Evolutionary conservation across 768 basidiomycete genomes (phyloP).

Genomic region (Suillus variegatus): DNA sequence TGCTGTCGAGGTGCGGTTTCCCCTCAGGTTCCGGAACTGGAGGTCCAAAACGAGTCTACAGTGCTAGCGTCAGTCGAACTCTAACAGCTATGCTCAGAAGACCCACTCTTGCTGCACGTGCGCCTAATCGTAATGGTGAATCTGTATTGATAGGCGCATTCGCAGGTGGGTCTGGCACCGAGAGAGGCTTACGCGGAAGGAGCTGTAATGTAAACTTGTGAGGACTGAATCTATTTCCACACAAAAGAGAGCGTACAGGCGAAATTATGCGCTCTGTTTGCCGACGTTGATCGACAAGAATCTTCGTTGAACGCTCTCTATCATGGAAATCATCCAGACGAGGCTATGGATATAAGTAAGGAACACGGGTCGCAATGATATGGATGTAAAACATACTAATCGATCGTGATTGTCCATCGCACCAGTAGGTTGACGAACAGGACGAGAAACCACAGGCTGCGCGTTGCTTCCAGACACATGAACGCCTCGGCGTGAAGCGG

Average conservation of each 20-base stretch:
- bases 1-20: no score
- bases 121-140: neutral
- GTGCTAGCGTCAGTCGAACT: neutral
- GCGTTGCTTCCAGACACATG: slow-evolving; percentile 17
- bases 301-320: slow-evolving; percentile 9
- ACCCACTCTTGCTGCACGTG: neutral
- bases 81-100: neutral
- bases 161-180: neutral
- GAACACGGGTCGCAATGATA: neutral
- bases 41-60: slow-evolving; percentile 35
- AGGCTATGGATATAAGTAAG: slow-evolving; percentile 20
- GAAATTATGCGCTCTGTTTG: slow-evolving; percentile 19
- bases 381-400: slow-evolving; percentile 17
- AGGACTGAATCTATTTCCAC: neutral
- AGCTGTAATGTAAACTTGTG: neutral
- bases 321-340: slow-evolving; percentile 12
- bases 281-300: slow-evolving; percentile 6
- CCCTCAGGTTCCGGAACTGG: slow-evolving; percentile 15
- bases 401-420: slow-evolving; percentile 22
- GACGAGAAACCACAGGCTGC: slow-evolving; percentile 22
- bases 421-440: slow-evolving; percentile 12
- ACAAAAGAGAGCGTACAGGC: slow-evolving; percentile 18
- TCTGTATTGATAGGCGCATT: neutral
- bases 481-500: slow-evolving; percentile 4
- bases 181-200: slow-evolving; percentile 1